Conservation (phyloP, 1,284 basidiomycete species). For the Omphalotus olearius region DNA sequence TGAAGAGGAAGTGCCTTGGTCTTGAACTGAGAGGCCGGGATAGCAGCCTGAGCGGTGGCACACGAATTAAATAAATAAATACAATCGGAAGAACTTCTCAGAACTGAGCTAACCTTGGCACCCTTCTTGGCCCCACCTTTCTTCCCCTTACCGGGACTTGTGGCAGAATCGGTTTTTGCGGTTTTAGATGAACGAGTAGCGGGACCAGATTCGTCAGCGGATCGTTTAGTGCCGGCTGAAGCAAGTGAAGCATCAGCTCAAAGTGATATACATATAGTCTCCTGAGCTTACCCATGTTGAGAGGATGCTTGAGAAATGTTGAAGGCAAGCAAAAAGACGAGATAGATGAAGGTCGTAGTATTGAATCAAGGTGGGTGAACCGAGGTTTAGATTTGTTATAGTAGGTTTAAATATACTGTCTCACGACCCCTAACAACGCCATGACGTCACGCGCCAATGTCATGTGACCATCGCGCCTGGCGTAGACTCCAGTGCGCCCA, state of each 20-base stretch:
- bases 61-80: not conserved
- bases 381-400: no score
- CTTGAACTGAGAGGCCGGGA: conserved; percentile 55
- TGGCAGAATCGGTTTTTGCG: conserved; percentile 37
- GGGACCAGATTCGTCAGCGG: conserved; percentile 34
- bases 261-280: no score
- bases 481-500: not conserved
- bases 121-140: conserved; percentile 42
- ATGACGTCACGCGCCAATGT: conserved; percentile 9
- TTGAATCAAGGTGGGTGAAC: no score
- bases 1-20: conserved; percentile 63
- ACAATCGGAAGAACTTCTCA: not conserved
- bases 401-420: not conserved
- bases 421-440: conserved; percentile 8
- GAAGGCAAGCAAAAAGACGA: no score
- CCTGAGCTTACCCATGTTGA: conserved; percentile 8
- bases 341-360: no score
- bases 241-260: conserved; percentile 32
- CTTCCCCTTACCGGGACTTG: conserved; percentile 26
- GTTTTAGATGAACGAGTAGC: conserved; percentile 45
- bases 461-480: not conserved
- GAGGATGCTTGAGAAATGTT: not conserved
- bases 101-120: conserved; percentile 21
- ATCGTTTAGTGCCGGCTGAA: conserved; percentile 42
- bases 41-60: conserved; percentile 31